Conservation (phyloP, 257 asterid genomes). For the Penstemon newberryi region DNA sequence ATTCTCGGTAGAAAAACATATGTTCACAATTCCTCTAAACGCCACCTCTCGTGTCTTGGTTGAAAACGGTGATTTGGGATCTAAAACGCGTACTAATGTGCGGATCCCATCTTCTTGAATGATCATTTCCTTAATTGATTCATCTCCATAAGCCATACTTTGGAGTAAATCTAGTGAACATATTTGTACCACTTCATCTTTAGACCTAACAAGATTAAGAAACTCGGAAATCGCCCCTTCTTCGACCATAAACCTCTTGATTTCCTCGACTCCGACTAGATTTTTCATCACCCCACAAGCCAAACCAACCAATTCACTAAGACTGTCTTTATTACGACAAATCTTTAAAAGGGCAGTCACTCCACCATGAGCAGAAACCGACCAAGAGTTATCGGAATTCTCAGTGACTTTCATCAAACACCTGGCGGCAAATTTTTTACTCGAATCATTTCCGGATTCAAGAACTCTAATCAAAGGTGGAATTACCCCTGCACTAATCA, state of each 20-base stretch:
- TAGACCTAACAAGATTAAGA: conserved; percentile 51
- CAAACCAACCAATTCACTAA: conserved; percentile 47
- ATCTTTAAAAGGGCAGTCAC: conserved; percentile 73
- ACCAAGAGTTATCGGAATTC: conserved; percentile 92
- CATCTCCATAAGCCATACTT: conserved; percentile 73
- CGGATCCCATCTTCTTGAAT: conserved; percentile 69
- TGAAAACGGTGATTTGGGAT: conserved; percentile 54
- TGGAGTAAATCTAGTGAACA: conserved; percentile 69
- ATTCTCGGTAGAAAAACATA: conserved; percentile 47
- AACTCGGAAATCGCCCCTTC: conserved; percentile 65
- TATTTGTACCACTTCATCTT: conserved; percentile 55
- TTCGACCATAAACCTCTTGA: conserved; percentile 82
- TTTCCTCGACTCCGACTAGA: conserved; percentile 80
- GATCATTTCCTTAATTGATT: conserved; percentile 44
- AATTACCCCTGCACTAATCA: conserved; percentile 60
- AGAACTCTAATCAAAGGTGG: conserved; percentile 65
- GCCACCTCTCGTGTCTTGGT: conserved; percentile 77
- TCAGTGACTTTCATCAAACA: conserved; percentile 80
- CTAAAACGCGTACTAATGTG: conserved; percentile 56
- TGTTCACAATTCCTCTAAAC: conserved; percentile 59
- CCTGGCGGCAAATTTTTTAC: conserved; percentile 63
- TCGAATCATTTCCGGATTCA: conserved; percentile 58
- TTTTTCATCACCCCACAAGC: conserved; percentile 86
- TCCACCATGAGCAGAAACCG: conserved; percentile 94
- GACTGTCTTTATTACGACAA: conserved; percentile 35